These are phyloP conservation scores for Aspergillus proliferans DNA, from an alignment of 2,329 filamentous ascomycete species.

Conservation along the genomic window DNA sequence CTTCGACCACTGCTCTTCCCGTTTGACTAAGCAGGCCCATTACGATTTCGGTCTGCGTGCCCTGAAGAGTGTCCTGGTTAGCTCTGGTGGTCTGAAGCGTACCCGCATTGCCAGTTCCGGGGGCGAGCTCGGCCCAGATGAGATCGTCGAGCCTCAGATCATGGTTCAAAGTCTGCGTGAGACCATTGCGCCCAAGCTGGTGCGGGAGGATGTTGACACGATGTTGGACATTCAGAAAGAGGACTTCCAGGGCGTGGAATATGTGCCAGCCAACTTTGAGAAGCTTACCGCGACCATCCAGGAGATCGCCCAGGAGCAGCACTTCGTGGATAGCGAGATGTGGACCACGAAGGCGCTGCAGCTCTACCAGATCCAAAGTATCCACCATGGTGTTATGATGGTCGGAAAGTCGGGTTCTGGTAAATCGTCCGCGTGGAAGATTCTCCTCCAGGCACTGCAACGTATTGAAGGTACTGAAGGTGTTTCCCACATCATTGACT, in stretches of 20 bases:
- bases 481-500: slow-evolving; percentile 95
- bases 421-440: slow-evolving; percentile 92
- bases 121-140: slow-evolving; percentile 57
- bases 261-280: slow-evolving; percentile 80
- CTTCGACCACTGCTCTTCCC: slow-evolving; percentile 80
- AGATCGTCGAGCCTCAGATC: slow-evolving; percentile 86
- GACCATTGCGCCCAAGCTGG: slow-evolving; percentile 95
- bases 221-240: slow-evolving; percentile 77
- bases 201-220: slow-evolving; percentile 81
- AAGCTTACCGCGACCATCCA: slow-evolving; percentile 75
- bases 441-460: slow-evolving; percentile 84
- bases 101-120: slow-evolving; percentile 60
- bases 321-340: slow-evolving; percentile 81
- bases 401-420: slow-evolving; percentile 96
- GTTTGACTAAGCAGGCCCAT: slow-evolving; percentile 90
- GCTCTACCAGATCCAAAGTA: slow-evolving; percentile 93
- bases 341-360: slow-evolving; percentile 99
- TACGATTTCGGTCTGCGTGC: slow-evolving; percentile 98
- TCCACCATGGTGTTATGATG: slow-evolving; percentile 99
- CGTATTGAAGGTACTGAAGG: slow-evolving; percentile 87
- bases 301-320: slow-evolving; percentile 73
- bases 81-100: slow-evolving; percentile 92
- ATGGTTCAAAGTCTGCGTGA: slow-evolving; percentile 97
- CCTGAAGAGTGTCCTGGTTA: slow-evolving; percentile 95
- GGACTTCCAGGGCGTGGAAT: slow-evolving; percentile 88